Percentiles rank a stretch among this genome's conserved stretches.
These are phyloP conservation scores for Stagonosporopsis tanaceti DNA, from an alignment of 2,329 filamentous ascomycete species.

Conservation along the genomic window DNA sequence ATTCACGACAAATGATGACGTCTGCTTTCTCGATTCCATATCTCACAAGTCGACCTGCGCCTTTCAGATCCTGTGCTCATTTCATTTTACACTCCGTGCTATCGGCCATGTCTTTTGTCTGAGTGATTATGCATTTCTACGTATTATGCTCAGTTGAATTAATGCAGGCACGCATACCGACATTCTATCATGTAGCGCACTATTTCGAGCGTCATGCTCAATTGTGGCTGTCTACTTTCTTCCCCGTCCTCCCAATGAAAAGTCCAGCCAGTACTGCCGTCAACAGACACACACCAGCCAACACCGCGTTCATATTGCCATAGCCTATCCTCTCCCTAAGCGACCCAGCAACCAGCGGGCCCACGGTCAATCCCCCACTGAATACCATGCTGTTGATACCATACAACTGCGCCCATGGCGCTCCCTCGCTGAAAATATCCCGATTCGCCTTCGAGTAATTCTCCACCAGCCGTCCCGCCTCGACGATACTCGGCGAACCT, in stretches of 20 bases:
- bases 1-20: slow-evolving; percentile 14
- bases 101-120: too few relatives aligned
- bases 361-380: slow-evolving; percentile 45
- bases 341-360: slow-evolving; percentile 64
- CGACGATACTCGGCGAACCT: too few relatives aligned
- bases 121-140: too few relatives aligned
- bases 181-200: not conserved
- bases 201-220: not conserved
- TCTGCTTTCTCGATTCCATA: not conserved
- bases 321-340: slow-evolving; percentile 63
- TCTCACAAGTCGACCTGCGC: not conserved
- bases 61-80: too few relatives aligned
- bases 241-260: slow-evolving; percentile 50
- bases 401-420: too few relatives aligned
- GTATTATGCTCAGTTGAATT: not conserved
- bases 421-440: too few relatives aligned
- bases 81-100: too few relatives aligned
- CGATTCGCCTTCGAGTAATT: too few relatives aligned
- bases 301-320: slow-evolving; percentile 63
- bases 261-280: slow-evolving; percentile 56
- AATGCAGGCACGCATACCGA: not conserved
- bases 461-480: too few relatives aligned
- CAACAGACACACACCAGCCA: slow-evolving; percentile 56
- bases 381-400: too few relatives aligned
- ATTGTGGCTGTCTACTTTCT: not conserved